Conservation (phyloP, 805 yeast species). For the Kluyveromyces dobzhanskii region DNA sequence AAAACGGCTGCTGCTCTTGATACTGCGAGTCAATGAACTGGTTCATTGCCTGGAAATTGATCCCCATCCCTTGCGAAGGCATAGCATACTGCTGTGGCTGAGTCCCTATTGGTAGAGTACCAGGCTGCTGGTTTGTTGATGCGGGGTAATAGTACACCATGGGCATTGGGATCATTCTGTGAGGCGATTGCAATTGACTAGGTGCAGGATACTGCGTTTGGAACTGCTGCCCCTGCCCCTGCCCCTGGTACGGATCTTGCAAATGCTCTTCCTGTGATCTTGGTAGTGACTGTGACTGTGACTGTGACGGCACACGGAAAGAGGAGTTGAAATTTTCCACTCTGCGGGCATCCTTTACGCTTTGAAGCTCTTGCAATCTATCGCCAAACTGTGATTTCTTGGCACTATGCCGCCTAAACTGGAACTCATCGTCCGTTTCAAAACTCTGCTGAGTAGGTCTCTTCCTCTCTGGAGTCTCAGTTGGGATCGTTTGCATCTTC, state of each 20-base stretch:
- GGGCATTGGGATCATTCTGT: slow-evolving; percentile 13
- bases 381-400: slow-evolving; percentile 22
- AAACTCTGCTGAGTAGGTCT: slow-evolving; percentile 7
- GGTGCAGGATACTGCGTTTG: not conserved
- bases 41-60: slow-evolving; percentile 5
- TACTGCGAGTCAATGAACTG: slow-evolving; percentile 4
- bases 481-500: slow-evolving; percentile 12
- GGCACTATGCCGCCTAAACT: slow-evolving; percentile 25
- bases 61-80: slow-evolving; percentile 1
- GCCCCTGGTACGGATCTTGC: not conserved
- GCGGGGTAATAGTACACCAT: slow-evolving; percentile 21
- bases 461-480: slow-evolving; percentile 4
- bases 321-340: slow-evolving; percentile 29
- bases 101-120: not conserved
- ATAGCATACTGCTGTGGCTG: slow-evolving; percentile 3
- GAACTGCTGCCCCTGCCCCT: not conserved
- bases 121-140: not conserved
- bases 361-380: slow-evolving; percentile 18
- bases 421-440: slow-evolving; percentile 27
- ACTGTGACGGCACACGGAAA: slow-evolving; percentile 6
- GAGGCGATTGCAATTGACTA: slow-evolving; percentile 5
- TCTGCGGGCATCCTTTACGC: slow-evolving; percentile 21
- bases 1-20: slow-evolving; percentile 4
- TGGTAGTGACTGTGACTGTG: not conserved
- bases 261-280: not conserved